These are phyloP conservation scores for Lichtheimia hyalospora DNA, from an alignment of 371 early-diverging fungal genomes.

Conservation along the genomic window DNA sequence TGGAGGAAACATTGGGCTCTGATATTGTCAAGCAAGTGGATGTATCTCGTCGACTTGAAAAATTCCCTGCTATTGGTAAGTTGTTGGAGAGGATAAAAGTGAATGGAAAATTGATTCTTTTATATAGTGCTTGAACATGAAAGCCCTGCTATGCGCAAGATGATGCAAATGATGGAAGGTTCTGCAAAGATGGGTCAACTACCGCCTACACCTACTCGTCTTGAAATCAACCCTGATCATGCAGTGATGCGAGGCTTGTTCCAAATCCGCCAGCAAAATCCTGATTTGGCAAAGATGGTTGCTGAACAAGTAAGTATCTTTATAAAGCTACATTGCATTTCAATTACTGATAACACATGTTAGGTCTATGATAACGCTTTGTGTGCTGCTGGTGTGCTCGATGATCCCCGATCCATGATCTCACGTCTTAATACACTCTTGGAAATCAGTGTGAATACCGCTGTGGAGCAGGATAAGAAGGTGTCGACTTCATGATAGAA, in stretches of 20 bases:
- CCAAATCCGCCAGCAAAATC: slow-evolving; percentile 56
- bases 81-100: not conserved
- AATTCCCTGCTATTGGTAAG: slow-evolving; percentile 72
- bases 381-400: slow-evolving; percentile 77
- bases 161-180: slow-evolving; percentile 74
- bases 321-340: not conserved
- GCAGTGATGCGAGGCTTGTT: slow-evolving; percentile 73
- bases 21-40: slow-evolving; percentile 67
- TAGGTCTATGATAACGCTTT: slow-evolving; percentile 78
- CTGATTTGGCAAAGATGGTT: slow-evolving; percentile 66
- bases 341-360: not conserved
- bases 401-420: slow-evolving; percentile 78
- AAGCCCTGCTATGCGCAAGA: slow-evolving; percentile 74
- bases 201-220: slow-evolving; percentile 53
- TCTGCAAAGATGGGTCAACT: slow-evolving; percentile 60
- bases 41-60: slow-evolving; percentile 66
- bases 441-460: slow-evolving; percentile 49
- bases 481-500: slow-evolving; percentile 19
- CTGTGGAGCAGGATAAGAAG: slow-evolving; percentile 48
- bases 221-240: slow-evolving; percentile 90
- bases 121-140: slow-evolving; percentile 72
- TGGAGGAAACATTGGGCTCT: slow-evolving; percentile 62
- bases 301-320: slow-evolving; percentile 46
- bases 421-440: slow-evolving; percentile 71
- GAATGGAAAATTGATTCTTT: not conserved